Base-by-base conservation (phyloP, 352 stramenopile species). In the Pilasporangium apinafurcum region DNA sequence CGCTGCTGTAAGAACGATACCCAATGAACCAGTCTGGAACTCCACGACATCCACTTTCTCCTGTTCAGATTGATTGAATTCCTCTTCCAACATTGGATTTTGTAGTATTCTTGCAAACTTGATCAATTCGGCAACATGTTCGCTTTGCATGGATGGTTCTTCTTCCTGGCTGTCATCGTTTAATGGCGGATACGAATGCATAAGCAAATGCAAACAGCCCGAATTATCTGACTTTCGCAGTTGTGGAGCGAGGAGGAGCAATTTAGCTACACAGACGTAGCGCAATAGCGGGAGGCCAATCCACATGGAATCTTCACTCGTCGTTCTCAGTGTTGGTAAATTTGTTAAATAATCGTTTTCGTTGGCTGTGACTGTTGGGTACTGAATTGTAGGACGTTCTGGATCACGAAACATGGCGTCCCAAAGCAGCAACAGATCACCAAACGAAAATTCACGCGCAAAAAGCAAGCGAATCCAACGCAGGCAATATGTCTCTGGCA, bases 381-480 rank as follows among this genome's bases (percentile, higher is more conserved):
- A 83, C 2, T 63, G 26, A 45, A 88, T 60, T 8, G 35, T 10
- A 1, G 44, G 48, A 0, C 71, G 58, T 18, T 26, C 53, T 1
- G 10, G 30, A 25, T 85, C 66, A 27, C 65, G 22, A 37, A 92
- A 79, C 49, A 92, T 75, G 4, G 65, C 75, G 53, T 87, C 68
- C 77, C 80, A 92, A 1, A 92, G 41, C 18, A 51, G 51, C 10
- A 92, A 28, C 2, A 88, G 38, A 20, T 84, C 65, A 8, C 82
- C 56, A 30, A 92, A 64, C 3, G 55, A 56, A 31, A 83, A 92
- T 47, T 92, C 81, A 1, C 81, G 68, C n/a, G 76, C 76, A 33
- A 92, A 79, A 1, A 92, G 39, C 20, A 92, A 62, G 1, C 81
- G 81, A 13, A 90, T 68, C 81, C 81, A 92, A 8, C 81, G 65